Evolutionary conservation across 148 eudicot genomes (phyloP), one percentile per base, ranked within the genome.

Genomic region (Rhododendron griersonianum): DNA sequence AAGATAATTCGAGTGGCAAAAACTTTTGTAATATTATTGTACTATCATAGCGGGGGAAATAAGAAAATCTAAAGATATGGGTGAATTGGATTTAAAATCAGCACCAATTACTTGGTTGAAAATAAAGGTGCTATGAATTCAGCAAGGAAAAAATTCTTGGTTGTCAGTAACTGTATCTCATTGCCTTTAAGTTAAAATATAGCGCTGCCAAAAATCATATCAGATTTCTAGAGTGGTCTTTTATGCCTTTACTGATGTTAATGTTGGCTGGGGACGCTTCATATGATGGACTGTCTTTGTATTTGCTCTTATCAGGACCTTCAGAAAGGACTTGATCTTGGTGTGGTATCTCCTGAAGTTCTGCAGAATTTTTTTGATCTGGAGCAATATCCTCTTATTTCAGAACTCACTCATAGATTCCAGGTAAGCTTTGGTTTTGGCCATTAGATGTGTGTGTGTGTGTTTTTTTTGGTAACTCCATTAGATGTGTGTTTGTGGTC

Each of bases 311-410:
- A 45, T 85, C 91, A 97, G 99, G 99, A 97, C 87, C 89, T 97
- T 84, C 98, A 97, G 39, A 92, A 94, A 85, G 98, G 98, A 86
- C 95, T 97, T 79, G 98, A 95, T 93, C 99, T 94, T 92, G 99
- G 98, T 89, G 91, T 97, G 71, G 98, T 97, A 83, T 95, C 99
- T 83, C 99, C 98, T 35, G 99, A 97, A 90, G 96, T 93, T 81
- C 93, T 97, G 74, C 98, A 97, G 87, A 97, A 97, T 87, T 97
- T 97, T 86, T 97, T 97, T 91, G 98, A 95, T 90, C 89, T 97
- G 91, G 99, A 97, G 91, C 93, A 91, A 81, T 94, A 95, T 93
- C 99, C 98, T 74, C 78, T 97, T 59, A 86, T 97, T 84, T 91
- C 98, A 30, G 98, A 97, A 85, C 93, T 97, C 86, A 94, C 95